Conservation (phyloP, 2,329 filamentous ascomycete genomes). For the Blastomyces silverae region DNA sequence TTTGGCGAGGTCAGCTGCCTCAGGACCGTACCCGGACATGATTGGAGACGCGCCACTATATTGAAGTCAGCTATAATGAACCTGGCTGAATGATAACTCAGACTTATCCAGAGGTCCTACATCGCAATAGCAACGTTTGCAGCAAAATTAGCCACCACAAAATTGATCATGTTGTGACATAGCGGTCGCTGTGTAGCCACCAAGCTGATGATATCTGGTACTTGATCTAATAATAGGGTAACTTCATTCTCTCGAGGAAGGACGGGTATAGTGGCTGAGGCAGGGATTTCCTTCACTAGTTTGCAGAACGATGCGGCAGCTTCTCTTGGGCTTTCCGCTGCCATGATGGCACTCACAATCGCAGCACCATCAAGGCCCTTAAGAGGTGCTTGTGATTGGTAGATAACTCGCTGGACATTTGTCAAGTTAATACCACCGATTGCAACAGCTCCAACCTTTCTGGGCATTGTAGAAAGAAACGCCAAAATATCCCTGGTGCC, state of each 20-base stretch:
- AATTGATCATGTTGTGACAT: conserved; percentile 95
- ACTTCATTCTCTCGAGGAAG: conserved; percentile 28
- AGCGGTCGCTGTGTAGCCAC: conserved; percentile 62
- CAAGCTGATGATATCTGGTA: conserved; percentile 49
- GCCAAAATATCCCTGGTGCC: conserved; percentile 62
- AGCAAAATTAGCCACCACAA: conserved; percentile 90
- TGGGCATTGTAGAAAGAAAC: conserved; percentile 47
- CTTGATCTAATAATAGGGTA: conserved; percentile 30
- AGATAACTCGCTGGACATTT: conserved; percentile 68
- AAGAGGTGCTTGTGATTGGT: conserved; percentile 53
- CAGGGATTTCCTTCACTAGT: conserved; percentile 45
- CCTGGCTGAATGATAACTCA: not conserved
- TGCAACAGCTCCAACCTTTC: conserved; percentile 55
- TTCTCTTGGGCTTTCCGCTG: conserved; percentile 58
- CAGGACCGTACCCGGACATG: conserved; percentile 82
- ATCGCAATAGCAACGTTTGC: conserved; percentile 82
- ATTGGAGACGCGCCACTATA: conserved; percentile 72
- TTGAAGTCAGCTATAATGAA: conserved; percentile 20
- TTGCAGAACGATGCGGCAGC: conserved; percentile 55
- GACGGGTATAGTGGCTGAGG: conserved; percentile 31
- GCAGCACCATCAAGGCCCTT: conserved; percentile 74
- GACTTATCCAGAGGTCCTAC: conserved; percentile 27
- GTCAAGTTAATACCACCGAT: conserved; percentile 80
- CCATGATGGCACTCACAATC: conserved; percentile 82
- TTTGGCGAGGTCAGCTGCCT: conserved; percentile 71